Percentiles rank a stretch among this genome's conserved stretches.
Evolutionary conservation across 2,329 filamentous ascomycete genomes (phyloP).

Genomic region (Talaromyces sp.): DNA sequence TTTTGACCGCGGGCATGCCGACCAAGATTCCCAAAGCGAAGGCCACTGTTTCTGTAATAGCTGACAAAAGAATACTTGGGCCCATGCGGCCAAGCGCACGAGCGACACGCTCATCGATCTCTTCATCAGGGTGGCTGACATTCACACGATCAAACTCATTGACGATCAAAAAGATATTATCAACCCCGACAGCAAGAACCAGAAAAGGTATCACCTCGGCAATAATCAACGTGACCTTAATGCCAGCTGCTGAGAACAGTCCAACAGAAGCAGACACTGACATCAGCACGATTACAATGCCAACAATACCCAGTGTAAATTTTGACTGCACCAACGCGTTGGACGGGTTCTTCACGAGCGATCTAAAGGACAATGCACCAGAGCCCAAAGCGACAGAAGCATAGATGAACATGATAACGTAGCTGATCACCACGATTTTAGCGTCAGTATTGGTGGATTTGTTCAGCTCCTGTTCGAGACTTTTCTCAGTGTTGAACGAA

Average conservation of each 20-base stretch:
- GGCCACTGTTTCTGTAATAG: constrained; percentile 87
- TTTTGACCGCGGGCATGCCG: constrained; percentile 95
- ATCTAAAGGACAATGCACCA: constrained; percentile 69
- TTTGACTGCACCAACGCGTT: constrained; percentile 91
- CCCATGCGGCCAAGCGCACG: constrained; percentile 93
- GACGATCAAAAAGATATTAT: constrained; percentile 98
- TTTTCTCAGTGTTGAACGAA: constrained; percentile 93
- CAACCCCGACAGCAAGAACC: constrained; percentile 90
- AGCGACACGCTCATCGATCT: constrained; percentile 78
- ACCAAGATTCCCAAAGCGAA: constrained; percentile 91
- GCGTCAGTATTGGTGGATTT: constrained; percentile 98
- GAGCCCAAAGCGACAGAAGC: constrained; percentile 89
- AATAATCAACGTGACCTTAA: constrained; percentile 96
- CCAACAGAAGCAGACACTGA: constrained; percentile 94
- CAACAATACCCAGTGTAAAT: constrained; percentile 88
- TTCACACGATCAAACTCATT: constrained; percentile 98
- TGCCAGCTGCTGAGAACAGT: constrained; percentile 81
- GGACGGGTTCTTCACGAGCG: constrained; percentile 74
- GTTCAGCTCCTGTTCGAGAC: constrained; percentile 90
- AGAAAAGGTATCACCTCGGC: constrained; percentile 98
- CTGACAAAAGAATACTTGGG: constrained; percentile 90
- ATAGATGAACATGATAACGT: constrained; percentile 98
- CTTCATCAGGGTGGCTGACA: constrained; percentile 79
- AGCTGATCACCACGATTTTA: constrained; percentile 93
- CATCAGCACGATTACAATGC: constrained; percentile 94